Evolutionary conservation across 495 filamentous ascomycete species (phyloP).

Genomic region (Amorphotheca resinae): DNA sequence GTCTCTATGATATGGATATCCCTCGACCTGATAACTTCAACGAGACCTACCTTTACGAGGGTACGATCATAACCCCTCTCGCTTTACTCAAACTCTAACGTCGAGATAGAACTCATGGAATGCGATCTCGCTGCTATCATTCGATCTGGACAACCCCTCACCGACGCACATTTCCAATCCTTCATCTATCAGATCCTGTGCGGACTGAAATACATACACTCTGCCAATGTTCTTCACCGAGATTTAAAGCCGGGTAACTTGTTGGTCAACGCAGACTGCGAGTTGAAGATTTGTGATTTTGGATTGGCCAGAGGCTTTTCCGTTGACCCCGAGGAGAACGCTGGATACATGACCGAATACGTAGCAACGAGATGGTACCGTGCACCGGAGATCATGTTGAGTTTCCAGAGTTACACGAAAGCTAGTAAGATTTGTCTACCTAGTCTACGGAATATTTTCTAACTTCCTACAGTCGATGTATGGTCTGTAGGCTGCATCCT

Average conservation of each 20-base stretch:
- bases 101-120: constrained; percentile 80
- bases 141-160: constrained; percentile 86
- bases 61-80: constrained; percentile 33
- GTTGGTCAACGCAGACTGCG: constrained; percentile 95
- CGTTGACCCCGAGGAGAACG: constrained; percentile 94
- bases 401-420: constrained; percentile 99
- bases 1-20: constrained; percentile 99
- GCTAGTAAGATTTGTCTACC: constrained; percentile 56
- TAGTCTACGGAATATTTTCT: not conserved
- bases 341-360: constrained; percentile 99
- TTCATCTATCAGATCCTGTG: constrained; percentile 94
- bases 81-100: constrained; percentile 9
- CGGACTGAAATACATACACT: constrained; percentile 97
- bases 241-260: constrained; percentile 96
- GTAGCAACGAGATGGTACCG: constrained; percentile 98
- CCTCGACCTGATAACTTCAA: constrained; percentile 97
- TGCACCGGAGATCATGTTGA: constrained; percentile 98
- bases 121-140: constrained; percentile 98
- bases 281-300: constrained; percentile 98
- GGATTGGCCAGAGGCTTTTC: constrained; percentile 93
- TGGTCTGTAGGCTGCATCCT: constrained; percentile 99
- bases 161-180: constrained; percentile 91
- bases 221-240: constrained; percentile 91
- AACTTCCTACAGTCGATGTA: constrained; percentile 61
- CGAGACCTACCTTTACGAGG: constrained; percentile 97